Base-by-base conservation (phyloP, 1,284 basidiomycete species). In the Apiotrichum sp. region DNA sequence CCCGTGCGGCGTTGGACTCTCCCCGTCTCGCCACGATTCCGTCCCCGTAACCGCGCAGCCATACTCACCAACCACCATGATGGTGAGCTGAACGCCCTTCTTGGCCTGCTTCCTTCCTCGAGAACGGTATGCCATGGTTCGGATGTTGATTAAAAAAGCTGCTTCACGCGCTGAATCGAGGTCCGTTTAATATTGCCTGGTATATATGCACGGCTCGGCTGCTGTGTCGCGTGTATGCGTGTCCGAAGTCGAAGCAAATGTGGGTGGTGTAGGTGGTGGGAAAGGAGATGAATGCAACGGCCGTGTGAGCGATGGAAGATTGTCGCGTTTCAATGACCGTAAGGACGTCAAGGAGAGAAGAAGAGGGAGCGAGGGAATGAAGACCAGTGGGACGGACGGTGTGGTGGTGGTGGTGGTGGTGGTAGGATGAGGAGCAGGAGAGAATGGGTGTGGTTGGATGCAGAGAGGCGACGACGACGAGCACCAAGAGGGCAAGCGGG, bases 71-170 rank as follows among this genome's bases (percentile, higher is more conserved):
- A 93, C 90, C 53, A 93, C 90, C 90, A 92, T 93, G 66, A 93
- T 76, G 66, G 91, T 95, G 80, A 95, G 90, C 80, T 93, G 92
- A 54, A 95, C 88, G 77, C 91, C 91, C 84, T 95, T 95, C 81
- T 95, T 96, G 77, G 89, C 90, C 78, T 93, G 93, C 81, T 93
- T 95, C 47, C 79, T 72, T 61, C 86, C 87, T 76, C 88, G 84
- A 72, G 88, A 86, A 72, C 87, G 86, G 67, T 88, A 70, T 14
- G 67, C 64, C 68, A 75, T 74, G 45, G 42, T 48, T 16, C 48
- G 45, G 22, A 22, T 22, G 22, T 22, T 22, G 22, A 22, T 22
- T 22, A 22, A 22, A 22, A 22, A 22, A 22, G 22, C 22, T 22
- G 22, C 22, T 22, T 22, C 22, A 22, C 22, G 22, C 22, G 22